Conservation (phyloP, 176 grass and related monocot genomes). For the Juncus inflexus region DNA sequence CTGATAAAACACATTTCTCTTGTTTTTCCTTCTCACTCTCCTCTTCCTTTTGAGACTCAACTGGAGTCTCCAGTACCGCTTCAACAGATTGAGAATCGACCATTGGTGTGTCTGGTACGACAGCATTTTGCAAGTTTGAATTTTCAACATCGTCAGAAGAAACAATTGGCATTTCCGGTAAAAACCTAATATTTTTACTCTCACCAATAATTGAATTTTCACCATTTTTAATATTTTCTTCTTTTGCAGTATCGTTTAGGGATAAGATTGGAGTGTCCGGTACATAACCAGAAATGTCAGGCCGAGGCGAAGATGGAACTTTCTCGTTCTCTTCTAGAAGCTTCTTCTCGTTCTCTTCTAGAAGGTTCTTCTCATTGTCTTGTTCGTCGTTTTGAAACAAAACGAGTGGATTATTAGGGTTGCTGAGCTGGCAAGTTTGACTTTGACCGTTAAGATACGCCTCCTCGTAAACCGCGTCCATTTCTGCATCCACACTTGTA, state of each 20-base stretch:
- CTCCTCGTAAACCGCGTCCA: too few species aligned
- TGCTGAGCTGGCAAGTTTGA: too few species aligned
- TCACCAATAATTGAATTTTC: conserved; percentile 1
- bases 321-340: conserved; percentile 6
- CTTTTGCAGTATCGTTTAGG: conserved; percentile 10
- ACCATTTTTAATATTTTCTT: conserved; percentile 19
- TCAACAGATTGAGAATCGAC: background rate
- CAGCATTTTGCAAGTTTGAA: conserved; percentile 17
- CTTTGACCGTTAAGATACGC: too few species aligned
- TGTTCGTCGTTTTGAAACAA: too few species aligned
- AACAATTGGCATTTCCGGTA: background rate
- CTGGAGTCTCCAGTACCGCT: background rate
- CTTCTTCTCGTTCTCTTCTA: too few species aligned
- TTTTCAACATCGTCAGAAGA: background rate
- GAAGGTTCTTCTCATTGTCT: too few species aligned
- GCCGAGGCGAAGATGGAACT: conserved; percentile 7
- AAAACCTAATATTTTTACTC: background rate
- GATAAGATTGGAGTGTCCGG: conserved; percentile 30
- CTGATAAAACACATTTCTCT: background rate
- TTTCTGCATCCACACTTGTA: background rate
- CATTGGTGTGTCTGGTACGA: conserved; percentile 1
- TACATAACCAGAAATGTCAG: conserved; percentile 25
- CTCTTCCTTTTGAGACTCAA: background rate
- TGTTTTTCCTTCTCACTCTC: background rate
- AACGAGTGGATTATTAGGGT: too few species aligned